Conservation (phyloP, 441 rosid genomes). For the Populus hybrid region DNA sequence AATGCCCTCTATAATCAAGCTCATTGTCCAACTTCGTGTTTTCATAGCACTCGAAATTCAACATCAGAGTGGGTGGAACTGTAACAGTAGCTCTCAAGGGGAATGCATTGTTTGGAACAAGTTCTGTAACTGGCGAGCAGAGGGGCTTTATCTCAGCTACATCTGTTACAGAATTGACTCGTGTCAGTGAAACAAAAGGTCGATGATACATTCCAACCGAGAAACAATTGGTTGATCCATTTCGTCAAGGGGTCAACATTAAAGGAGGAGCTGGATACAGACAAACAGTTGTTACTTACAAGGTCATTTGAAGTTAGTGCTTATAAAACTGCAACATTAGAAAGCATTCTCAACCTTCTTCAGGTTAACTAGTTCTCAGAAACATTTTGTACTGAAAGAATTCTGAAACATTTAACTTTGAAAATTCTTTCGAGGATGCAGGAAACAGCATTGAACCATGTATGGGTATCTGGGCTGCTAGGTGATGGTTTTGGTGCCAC, state of each 20-base stretch:
- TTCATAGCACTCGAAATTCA: background rate
- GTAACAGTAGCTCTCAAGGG: background rate
- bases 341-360: conserved; percentile 47
- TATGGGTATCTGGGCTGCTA: conserved; percentile 44
- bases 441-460: conserved; percentile 65
- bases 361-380: conserved; percentile 26
- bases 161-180: background rate
- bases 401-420: too few relatives aligned
- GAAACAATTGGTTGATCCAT: background rate
- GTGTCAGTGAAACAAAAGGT: background rate
- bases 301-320: conserved; percentile 58
- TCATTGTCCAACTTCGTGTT: background rate
- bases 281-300: conserved; percentile 40
- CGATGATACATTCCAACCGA: background rate
- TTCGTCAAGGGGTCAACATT: conserved; percentile 42
- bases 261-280: conserved; percentile 44
- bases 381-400: too few relatives aligned
- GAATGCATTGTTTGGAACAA: background rate
- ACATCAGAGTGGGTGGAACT: background rate
- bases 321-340: conserved; percentile 44
- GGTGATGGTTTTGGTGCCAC: conserved; percentile 53
- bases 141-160: background rate
- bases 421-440: conserved; percentile 14
- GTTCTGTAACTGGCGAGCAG: background rate
- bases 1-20: too few relatives aligned